Evolutionary conservation across 805 yeast genomes (phyloP).

Genomic region (Yamadazyma scolyti): DNA sequence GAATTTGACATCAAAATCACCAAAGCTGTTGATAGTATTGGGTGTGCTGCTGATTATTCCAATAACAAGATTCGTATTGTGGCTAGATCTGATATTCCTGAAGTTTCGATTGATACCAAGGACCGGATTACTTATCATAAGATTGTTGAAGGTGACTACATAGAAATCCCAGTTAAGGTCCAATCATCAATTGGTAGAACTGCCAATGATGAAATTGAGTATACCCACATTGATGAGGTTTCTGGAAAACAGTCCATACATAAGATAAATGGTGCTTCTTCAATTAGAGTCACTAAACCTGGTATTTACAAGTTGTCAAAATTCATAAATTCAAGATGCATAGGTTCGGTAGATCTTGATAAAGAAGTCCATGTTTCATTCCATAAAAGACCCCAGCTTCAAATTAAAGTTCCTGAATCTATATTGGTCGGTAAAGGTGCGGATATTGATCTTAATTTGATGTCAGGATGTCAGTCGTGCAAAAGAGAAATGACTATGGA

Average conservation of each 20-base stretch:
- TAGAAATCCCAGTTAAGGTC: conserved; percentile 52
- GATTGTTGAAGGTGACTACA: conserved; percentile 60
- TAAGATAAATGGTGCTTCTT: conserved; percentile 2
- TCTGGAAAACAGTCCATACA: not conserved
- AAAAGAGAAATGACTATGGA: conserved; percentile 28
- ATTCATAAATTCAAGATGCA: conserved; percentile 43
- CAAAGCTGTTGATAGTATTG: conserved; percentile 68
- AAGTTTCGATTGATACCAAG: conserved; percentile 24
- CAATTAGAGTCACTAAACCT: conserved; percentile 5
- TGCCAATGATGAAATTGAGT: conserved; percentile 28
- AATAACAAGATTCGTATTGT: conserved; percentile 52
- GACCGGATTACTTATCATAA: conserved; percentile 20
- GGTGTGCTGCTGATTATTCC: conserved; percentile 66
- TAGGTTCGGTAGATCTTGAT: conserved; percentile 31
- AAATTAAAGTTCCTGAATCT: conserved; percentile 1
- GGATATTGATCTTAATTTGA: conserved; percentile 15
- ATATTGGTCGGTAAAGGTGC: conserved; percentile 11
- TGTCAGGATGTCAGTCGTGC: conserved; percentile 31
- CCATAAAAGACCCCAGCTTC: conserved; percentile 22
- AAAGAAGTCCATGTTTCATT: conserved; percentile 18
- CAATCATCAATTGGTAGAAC: conserved; percentile 29
- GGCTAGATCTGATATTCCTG: conserved; percentile 70
- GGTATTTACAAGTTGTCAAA: conserved; percentile 32
- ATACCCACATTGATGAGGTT: conserved; percentile 18
- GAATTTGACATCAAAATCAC: conserved; percentile 61